Base-by-base conservation (phyloP, 768 basidiomycete genomes). In the Paxillus ammoniavirescens region DNA sequence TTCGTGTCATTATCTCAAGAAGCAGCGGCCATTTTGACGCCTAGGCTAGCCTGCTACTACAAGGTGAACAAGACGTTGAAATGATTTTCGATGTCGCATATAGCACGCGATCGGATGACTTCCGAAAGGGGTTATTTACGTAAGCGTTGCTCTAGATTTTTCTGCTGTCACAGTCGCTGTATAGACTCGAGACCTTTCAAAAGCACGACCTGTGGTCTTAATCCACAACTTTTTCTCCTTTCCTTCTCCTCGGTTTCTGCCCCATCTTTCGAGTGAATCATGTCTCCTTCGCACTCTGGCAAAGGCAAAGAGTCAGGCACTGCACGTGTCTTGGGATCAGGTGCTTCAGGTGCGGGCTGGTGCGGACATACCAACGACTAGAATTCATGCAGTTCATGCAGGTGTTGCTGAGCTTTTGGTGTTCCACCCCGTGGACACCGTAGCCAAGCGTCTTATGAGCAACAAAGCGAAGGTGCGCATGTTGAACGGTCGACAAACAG, bases 371-470 rank as follows among this genome's bases (percentile, higher is more conserved):
- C 14, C 1, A 18, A 26, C 17, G 21, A 17, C 5, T 18, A 10
- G 18, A 13, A 14, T 38, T 57, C 31, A 64, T 42, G 23, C 9
- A 49, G 7, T 0, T 0, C 6, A 14, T 52, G 15, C 58, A 96
- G 95, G 95, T 66, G 78, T 99, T 64, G 93, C 95, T 60, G 96
- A 99, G 77, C 80, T 99, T 50, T 73, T 97, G 61, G 83, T 98
- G 17, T 97, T 98, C 76, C 94, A 97, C 69, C 94, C 94, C 17
- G 91, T 93, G 21, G 94, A 99, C 73, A 99, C 97, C 1, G 86
- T 98, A 50, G 93, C 97, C n/a, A 99, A 99, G 72, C 88, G 96
- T 35, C 72, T 99, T 49, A 99, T 99, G 96, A 95, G 92, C 70
- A 97, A 98, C 82, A 94, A 94, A 77, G 77, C 79, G 57, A 90